Conservation (phyloP, 2,329 filamentous ascomycete genomes). For the Alternaria longipes region DNA sequence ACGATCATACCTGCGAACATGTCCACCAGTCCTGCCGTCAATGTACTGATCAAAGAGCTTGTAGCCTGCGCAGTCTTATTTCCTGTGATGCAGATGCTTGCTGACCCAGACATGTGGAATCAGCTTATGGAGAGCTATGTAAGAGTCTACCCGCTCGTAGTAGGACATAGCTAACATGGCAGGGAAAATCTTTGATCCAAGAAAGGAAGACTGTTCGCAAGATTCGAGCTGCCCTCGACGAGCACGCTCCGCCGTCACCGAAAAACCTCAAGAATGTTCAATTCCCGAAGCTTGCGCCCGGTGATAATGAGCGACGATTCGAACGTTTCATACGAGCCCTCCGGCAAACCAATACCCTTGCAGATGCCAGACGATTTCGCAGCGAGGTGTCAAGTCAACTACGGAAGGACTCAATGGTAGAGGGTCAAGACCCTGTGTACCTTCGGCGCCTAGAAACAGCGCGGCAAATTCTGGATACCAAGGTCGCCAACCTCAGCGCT, state of each 20-base stretch:
- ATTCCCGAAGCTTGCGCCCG: conserved; percentile 80
- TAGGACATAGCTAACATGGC: conserved; percentile 22
- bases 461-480: conserved; percentile 88
- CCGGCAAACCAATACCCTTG: conserved; percentile 86
- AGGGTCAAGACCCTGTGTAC: conserved; percentile 85
- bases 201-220: conserved; percentile 95
- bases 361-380: conserved; percentile 89
- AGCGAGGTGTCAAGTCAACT: conserved; percentile 93
- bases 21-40: conserved; percentile 81
- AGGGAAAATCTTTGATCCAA: conserved; percentile 85
- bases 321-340: conserved; percentile 93
- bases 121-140: conserved; percentile 89
- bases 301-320: conserved; percentile 90
- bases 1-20: conserved; percentile 76
- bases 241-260: conserved; percentile 86
- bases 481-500: conserved; percentile 80
- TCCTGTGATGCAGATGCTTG: conserved; percentile 79
- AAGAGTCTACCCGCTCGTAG: conserved; percentile 28
- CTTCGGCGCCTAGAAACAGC: conserved; percentile 90
- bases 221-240: conserved; percentile 87
- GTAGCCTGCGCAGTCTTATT: conserved; percentile 90
- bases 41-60: conserved; percentile 84
- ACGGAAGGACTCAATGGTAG: conserved; percentile 80
- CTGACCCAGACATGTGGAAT: conserved; percentile 97
- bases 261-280: conserved; percentile 70